A percentile compares a stretch with the other conserved stretches of the same genome.
Conservation (phyloP, 441 rosid genomes). For the Flueggea neowawraea region DNA sequence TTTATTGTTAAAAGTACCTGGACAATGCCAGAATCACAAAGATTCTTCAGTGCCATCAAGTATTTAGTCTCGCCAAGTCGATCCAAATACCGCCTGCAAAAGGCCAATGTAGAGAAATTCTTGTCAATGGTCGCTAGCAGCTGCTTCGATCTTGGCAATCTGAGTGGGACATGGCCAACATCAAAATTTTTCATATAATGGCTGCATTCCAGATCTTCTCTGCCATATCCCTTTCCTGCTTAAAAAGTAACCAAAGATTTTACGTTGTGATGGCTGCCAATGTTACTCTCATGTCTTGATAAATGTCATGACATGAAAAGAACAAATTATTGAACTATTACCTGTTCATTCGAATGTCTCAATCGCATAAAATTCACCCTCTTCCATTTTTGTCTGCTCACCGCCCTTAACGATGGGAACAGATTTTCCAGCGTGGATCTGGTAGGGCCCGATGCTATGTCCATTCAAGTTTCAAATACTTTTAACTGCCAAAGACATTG, state of each 20-base stretch:
- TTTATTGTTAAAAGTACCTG: slow-evolving; percentile 49
- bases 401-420: slow-evolving; percentile 98
- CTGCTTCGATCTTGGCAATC: slow-evolving; percentile 92
- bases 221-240: slow-evolving; percentile 85
- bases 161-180: slow-evolving; percentile 72
- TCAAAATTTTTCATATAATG: slow-evolving; percentile 95
- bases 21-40: slow-evolving; percentile 81
- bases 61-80: slow-evolving; percentile 91
- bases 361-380: slow-evolving; percentile 93
- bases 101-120: slow-evolving; percentile 90
- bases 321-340: slow-evolving; percentile 17
- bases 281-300: not conserved
- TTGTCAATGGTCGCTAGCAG: slow-evolving; percentile 91
- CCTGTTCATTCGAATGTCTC: slow-evolving; percentile 98
- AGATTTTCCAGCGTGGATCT: slow-evolving; percentile 94
- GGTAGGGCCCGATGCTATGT: slow-evolving; percentile 89
- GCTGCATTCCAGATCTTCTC: slow-evolving; percentile 97
- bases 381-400: slow-evolving; percentile 98
- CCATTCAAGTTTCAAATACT: slow-evolving; percentile 93
- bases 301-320: not conserved
- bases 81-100: slow-evolving; percentile 88
- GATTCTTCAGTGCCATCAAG: slow-evolving; percentile 82
- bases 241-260: slow-evolving; percentile 1
- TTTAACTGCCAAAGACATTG: slow-evolving; percentile 59
- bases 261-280: not conserved